Base-by-base conservation (phyloP, 2,329 filamentous ascomycete species). In the Dactylonectria macrodidyma region DNA sequence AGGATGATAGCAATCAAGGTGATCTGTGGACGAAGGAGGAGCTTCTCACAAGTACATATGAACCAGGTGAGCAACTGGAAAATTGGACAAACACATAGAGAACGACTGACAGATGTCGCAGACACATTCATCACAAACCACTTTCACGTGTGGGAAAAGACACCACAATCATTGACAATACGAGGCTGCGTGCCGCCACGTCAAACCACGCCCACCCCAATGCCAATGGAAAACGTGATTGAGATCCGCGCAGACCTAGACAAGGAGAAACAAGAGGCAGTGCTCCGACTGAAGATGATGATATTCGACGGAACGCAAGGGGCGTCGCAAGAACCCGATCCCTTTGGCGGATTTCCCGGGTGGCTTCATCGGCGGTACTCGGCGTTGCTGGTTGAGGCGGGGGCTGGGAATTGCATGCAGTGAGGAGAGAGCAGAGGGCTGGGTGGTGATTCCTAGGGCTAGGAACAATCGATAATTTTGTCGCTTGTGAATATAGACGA, bases 51-150 rank as follows among this genome's bases (percentile, higher is more conserved):
- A 70, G 59, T 22, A 72, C 50, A 16, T 75, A 74, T 11, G 70
- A 74, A 7, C 68, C 70, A 52, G 73, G 70, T 71, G 52, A n/a
- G 41, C 46, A 19, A 0, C 50, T 14, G 41, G 3, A 2, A 33
- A 19, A 0, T 46, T n/a, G 41, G 3, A 2, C 24, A 1, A 26
- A 12, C 2, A n/a, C 11, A 10, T 2, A 44, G 14, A 16, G 16
- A 44, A 9, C 12, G 7, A 44, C 5, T 22, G 36, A 24, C 30
- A 14, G 33, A 44, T 10, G 11, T 16, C 9, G 7, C 1, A 74
- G 71, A 63, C 26, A 75, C 73, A 11, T 67, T 52, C 22, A 59
- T 75, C 10, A 75, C 71, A 3, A 70, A 73, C 4, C 71, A 75
- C 10, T 70, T 73, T 38, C 0, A 58, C 8, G 57, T 74, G 0